These are phyloP conservation scores for Abelmoschus esculentus DNA, from an alignment of 345 rosid genomes.

Conservation along the genomic window DNA sequence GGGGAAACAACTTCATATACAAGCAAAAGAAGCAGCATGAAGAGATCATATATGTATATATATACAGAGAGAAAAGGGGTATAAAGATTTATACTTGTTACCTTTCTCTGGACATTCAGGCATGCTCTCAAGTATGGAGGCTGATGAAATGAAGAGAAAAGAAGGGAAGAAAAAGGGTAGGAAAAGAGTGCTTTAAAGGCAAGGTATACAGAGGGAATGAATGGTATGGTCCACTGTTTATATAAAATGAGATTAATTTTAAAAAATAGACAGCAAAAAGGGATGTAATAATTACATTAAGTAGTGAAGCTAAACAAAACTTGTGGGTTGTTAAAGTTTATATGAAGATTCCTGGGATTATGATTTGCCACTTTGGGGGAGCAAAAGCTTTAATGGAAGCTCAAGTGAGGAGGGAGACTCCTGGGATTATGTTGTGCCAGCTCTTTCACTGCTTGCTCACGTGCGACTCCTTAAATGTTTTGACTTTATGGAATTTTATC, in stretches of 20 bases:
- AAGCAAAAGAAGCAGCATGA: neutral
- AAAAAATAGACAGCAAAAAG: constrained; percentile 11
- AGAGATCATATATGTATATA: neutral
- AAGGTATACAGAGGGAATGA: constrained; percentile 32
- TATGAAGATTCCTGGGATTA: constrained; percentile 11
- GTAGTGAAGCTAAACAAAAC: constrained; percentile 8
- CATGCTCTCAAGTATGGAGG: constrained; percentile 49
- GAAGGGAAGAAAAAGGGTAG: constrained; percentile 17
- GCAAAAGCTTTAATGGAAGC: neutral
- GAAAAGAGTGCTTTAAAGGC: constrained; percentile 66
- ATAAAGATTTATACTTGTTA: constrained; percentile 20
- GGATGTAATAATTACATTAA: constrained; percentile 5
- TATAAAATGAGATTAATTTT: neutral
- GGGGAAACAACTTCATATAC: neutral
- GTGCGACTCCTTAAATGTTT: constrained; percentile 4
- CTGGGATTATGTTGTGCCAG: neutral
- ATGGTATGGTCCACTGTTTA: neutral
- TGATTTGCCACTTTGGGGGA: neutral
- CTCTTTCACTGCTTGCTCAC: constrained; percentile 47
- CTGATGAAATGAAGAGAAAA: neutral
- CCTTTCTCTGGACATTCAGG: constrained; percentile 99
- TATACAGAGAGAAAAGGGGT: constrained; percentile 9
- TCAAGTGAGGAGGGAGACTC: neutral
- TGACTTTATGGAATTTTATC: neutral
- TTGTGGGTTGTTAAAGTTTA: constrained; percentile 1